A percentile compares a stretch with the other conserved stretches of the same genome.
These are phyloP conservation scores for Lunasporangiospora selenospora DNA, from an alignment of 192 early-diverging fungal species.

Conservation along the genomic window DNA sequence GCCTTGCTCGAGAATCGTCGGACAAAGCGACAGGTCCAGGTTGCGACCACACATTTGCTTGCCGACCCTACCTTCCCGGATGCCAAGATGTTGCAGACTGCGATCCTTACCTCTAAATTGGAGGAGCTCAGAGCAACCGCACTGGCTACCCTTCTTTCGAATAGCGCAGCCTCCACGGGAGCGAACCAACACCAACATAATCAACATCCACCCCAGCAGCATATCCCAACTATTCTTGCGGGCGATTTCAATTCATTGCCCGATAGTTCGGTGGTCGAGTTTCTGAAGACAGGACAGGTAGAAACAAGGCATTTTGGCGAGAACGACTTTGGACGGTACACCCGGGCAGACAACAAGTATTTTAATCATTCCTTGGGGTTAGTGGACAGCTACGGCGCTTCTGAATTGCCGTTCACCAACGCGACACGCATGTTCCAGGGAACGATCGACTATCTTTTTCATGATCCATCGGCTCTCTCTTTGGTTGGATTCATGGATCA, in stretches of 20 bases:
- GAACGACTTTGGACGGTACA: constrained; percentile 45
- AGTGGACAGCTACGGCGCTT: constrained; percentile 33
- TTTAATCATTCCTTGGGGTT: constrained; percentile 37
- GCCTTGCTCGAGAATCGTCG: constrained; percentile 35
- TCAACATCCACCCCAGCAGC: constrained; percentile 6
- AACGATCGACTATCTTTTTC: constrained; percentile 42
- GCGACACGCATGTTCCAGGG: constrained; percentile 33
- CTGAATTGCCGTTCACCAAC: constrained; percentile 37
- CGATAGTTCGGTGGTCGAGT: constrained; percentile 36
- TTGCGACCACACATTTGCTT: constrained; percentile 39
- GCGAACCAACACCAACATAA: not conserved
- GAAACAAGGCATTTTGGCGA: constrained; percentile 34
- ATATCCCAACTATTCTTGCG: constrained; percentile 40
- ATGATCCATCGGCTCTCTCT: constrained; percentile 25
- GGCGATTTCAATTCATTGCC: constrained; percentile 46
- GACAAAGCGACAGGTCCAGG: constrained; percentile 34
- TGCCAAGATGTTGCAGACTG: constrained; percentile 45
- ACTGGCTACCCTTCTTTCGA: not conserved
- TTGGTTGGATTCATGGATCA: constrained; percentile 43
- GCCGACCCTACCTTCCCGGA: constrained; percentile 44
- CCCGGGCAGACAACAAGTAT: constrained; percentile 24
- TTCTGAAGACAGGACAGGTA: constrained; percentile 31
- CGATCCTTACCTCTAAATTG: constrained; percentile 39
- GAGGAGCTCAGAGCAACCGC: constrained; percentile 32
- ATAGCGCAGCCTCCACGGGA: not conserved